Evolutionary conservation across 1,284 basidiomycete species (phyloP).

Genomic region (Malassezia pachydermatis): DNA sequence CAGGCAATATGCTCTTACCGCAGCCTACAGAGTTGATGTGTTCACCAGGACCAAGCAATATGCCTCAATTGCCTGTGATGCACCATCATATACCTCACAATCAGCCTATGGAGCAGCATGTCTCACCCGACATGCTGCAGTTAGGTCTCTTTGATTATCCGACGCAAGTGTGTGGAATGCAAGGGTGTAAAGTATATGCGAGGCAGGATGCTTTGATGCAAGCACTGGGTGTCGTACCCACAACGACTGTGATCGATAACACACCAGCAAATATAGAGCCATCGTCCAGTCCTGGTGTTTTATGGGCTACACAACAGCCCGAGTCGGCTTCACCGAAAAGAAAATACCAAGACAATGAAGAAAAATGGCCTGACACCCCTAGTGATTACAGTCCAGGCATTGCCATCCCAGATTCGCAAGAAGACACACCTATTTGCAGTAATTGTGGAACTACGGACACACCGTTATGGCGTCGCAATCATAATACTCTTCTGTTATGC

Average conservation of each 20-base stretch:
- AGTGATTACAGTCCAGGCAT: no score
- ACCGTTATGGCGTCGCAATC: conserved; percentile 40
- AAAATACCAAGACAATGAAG: no score
- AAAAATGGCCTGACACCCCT: no score
- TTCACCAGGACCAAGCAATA: no score
- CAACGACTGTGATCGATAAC: no score
- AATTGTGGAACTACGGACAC: conserved; percentile 42
- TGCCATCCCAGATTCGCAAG: not conserved
- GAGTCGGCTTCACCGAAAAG: no score
- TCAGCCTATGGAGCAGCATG: conserved; percentile 6
- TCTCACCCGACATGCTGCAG: conserved; percentile 14
- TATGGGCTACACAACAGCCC: no score
- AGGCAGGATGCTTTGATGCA: conserved; percentile 1
- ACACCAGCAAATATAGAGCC: no score
- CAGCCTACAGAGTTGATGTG: no score
- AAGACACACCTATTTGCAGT: conserved; percentile 28
- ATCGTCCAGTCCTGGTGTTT: no score
- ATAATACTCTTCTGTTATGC: conserved; percentile 38
- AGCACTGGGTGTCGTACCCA: conserved; percentile 1
- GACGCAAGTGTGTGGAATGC: conserved; percentile 13
- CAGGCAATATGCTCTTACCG: no score
- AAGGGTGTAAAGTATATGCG: conserved; percentile 7
- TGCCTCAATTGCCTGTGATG: no score
- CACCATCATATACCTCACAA: not conserved
- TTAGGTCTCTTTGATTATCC: not conserved